A percentile compares a stretch with the other conserved stretches of the same genome.
These are phyloP conservation scores for Stagonosporopsis tanaceti DNA, from an alignment of 2,329 filamentous ascomycete genomes.

Conservation along the genomic window DNA sequence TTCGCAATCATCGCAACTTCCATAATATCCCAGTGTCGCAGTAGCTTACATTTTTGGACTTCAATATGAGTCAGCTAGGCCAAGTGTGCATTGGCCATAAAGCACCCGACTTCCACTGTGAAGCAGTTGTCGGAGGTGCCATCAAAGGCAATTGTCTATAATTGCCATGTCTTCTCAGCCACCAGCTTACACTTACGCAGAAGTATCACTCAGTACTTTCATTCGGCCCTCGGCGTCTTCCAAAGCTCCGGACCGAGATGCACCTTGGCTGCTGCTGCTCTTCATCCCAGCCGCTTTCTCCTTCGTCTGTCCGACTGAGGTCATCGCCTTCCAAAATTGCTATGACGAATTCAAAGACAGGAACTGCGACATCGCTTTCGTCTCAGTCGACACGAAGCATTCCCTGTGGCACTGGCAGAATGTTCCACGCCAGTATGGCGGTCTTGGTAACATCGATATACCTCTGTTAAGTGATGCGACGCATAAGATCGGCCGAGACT, in stretches of 20 bases:
- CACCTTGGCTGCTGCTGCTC: constrained; percentile 40
- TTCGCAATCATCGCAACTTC: not conserved
- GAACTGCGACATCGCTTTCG: constrained; percentile 37
- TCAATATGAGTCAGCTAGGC: constrained; percentile 32
- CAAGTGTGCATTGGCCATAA: constrained; percentile 37
- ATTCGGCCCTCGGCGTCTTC: constrained; percentile 24
- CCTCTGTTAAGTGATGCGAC: constrained; percentile 40
- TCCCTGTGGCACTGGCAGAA: constrained; percentile 43
- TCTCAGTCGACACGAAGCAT: constrained; percentile 44
- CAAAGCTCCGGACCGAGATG: constrained; percentile 11
- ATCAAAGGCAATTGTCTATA: constrained; percentile 27
- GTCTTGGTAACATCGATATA: constrained; percentile 38
- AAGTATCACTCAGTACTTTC: constrained; percentile 35
- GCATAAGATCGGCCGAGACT: constrained; percentile 39
- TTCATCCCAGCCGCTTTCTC: constrained; percentile 45
- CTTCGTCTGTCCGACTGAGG: constrained; percentile 44
- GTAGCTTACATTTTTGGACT: not conserved
- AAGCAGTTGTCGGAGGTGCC: constrained; percentile 33
- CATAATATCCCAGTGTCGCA: not conserved
- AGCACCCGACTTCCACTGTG: constrained; percentile 40
- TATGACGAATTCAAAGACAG: constrained; percentile 39
- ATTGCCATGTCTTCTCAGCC: not conserved
- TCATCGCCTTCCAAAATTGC: constrained; percentile 42
- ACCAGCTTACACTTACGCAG: constrained; percentile 24
- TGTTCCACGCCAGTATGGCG: constrained; percentile 39